phyloP scores from a whole-genome alignment of 306 rosid species.

The Cucurbita ficifolia region DNA sequence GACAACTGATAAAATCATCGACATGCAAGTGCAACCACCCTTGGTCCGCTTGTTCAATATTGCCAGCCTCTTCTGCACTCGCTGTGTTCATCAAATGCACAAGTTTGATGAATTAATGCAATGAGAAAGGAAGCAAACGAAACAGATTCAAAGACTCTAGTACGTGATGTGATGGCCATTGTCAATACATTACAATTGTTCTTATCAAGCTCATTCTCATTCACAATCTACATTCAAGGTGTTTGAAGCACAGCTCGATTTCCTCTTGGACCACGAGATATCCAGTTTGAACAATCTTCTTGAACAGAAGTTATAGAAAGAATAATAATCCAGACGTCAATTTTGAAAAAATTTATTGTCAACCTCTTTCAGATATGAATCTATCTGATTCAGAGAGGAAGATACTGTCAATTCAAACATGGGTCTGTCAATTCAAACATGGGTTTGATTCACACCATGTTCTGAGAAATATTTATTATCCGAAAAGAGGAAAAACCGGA shows the following conservation, averaged over 20 bases:
- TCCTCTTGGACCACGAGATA: not conserved
- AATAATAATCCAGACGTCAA: not conserved
- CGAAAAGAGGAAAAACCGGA: too few relatives aligned
- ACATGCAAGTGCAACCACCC: conserved; percentile 91
- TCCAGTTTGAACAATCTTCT: not conserved
- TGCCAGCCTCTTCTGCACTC: conserved; percentile 92
- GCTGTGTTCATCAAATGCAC: conserved; percentile 38
- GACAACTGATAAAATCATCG: conserved; percentile 58
- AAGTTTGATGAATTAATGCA: conserved; percentile 2
- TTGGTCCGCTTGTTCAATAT: conserved; percentile 65
- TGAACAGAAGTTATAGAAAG: not conserved
- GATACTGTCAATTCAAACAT: too few relatives aligned
- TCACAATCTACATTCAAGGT: not conserved
- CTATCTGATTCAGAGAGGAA: too few relatives aligned
- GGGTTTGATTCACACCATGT: too few relatives aligned
- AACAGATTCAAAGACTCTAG: not conserved
- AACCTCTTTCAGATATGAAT: too few relatives aligned
- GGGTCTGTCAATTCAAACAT: too few relatives aligned
- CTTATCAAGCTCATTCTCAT: not conserved
- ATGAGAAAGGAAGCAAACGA: not conserved
- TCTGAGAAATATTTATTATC: too few relatives aligned
- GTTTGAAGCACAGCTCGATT: not conserved
- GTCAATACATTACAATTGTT: not conserved
- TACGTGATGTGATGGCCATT: not conserved
- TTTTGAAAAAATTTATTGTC: too few relatives aligned